Evolutionary conservation across 345 rosid species (phyloP).

Genomic region (Lepidium africanum): DNA sequence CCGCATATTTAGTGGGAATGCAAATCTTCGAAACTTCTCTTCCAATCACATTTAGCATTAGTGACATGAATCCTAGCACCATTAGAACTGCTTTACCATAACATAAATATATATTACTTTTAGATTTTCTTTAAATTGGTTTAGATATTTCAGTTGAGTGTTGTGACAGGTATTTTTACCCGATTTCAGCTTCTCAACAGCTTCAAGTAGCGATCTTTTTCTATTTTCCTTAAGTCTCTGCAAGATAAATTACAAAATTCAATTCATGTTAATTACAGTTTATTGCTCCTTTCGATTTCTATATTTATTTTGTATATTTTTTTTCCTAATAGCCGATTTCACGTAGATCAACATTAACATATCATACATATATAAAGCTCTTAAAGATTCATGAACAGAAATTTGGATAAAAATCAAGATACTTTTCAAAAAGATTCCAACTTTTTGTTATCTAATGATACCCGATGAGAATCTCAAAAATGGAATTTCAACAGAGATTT

Average conservation of each 20-base stretch:
- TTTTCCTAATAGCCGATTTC: not conserved
- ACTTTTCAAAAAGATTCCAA: no score
- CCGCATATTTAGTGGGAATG: constrained; percentile 36
- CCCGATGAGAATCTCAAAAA: no score
- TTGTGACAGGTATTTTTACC: no score
- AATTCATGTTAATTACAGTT: no score
- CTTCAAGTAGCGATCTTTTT: constrained; percentile 50
- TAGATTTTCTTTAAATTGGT: no score
- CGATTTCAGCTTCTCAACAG: constrained; percentile 63
- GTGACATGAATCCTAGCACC: constrained; percentile 75
- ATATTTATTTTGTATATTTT: not conserved
- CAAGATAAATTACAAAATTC: no score
- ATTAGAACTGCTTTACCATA: constrained; percentile 52
- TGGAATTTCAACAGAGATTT: no score
- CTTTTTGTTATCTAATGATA: no score
- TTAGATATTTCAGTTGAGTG: no score
- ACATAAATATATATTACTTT: no score
- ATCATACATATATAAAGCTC: not conserved
- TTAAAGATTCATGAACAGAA: not conserved
- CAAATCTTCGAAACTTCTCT: constrained; percentile 51
- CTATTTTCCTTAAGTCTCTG: constrained; percentile 61
- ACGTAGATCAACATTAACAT: not conserved
- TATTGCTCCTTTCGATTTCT: not conserved
- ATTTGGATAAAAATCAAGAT: no score
- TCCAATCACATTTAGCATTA: constrained; percentile 45